Evolutionary conservation across 2,329 filamentous ascomycete genomes (phyloP).

Genomic region (Botryotinia calthae): DNA sequence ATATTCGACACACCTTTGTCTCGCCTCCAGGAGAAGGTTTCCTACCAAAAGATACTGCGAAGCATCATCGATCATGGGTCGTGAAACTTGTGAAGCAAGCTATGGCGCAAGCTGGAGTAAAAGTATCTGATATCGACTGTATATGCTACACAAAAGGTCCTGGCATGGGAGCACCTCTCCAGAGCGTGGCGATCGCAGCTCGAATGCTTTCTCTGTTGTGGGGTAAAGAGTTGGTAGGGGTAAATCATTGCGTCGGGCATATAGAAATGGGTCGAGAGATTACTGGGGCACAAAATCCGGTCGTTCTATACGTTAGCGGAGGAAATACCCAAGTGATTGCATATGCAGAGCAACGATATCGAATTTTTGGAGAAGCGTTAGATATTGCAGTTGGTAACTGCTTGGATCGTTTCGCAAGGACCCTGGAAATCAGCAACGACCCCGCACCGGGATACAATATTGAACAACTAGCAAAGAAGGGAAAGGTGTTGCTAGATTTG

Average conservation of each 20-base stretch:
- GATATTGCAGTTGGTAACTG: slow-evolving; percentile 98
- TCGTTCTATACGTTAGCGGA: slow-evolving; percentile 92
- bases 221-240: slow-evolving; percentile 84
- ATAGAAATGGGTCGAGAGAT: slow-evolving; percentile 98
- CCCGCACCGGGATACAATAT: slow-evolving; percentile 98
- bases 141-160: slow-evolving; percentile 95
- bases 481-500: slow-evolving; percentile 72
- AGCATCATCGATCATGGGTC: slow-evolving; percentile 86
- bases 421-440: slow-evolving; percentile 88
- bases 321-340: slow-evolving; percentile 98
- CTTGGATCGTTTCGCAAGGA: slow-evolving; percentile 91
- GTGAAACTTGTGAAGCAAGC: slow-evolving; percentile 77
- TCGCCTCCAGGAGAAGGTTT: slow-evolving; percentile 93
- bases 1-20: slow-evolving; percentile 90
- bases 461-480: slow-evolving; percentile 82
- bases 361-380: slow-evolving; percentile 96
- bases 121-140: slow-evolving; percentile 71
- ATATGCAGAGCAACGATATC: slow-evolving; percentile 89
- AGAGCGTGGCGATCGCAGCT: slow-evolving; percentile 81
- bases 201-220: slow-evolving; percentile 80
- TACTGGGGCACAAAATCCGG: slow-evolving; percentile 84
- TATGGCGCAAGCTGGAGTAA: slow-evolving; percentile 64
- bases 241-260: slow-evolving; percentile 97
- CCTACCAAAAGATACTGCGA: slow-evolving; percentile 92
- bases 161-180: slow-evolving; percentile 92